Evolutionary conservation across 2,329 filamentous ascomycete genomes (phyloP).

Genomic region (Talaromyces sp.): DNA sequence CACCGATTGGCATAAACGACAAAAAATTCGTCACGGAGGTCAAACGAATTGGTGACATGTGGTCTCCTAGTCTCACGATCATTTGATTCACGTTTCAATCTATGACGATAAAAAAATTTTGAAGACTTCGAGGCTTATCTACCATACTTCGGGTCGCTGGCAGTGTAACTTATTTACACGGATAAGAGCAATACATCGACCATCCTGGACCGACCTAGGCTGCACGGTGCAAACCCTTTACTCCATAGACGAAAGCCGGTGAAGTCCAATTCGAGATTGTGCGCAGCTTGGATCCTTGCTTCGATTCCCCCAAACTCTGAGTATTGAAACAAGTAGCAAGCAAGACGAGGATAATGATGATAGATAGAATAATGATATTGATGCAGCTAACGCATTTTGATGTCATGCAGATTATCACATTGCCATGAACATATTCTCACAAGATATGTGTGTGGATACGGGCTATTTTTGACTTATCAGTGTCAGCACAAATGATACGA

Average conservation of each 20-base stretch:
- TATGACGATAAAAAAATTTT: background rate
- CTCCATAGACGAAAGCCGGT: background rate
- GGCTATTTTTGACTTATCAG: background rate
- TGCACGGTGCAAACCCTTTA: background rate
- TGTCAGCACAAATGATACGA: background rate
- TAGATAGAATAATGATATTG: background rate
- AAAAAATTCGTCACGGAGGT: conserved; percentile 77
- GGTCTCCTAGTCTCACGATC: conserved; percentile 69
- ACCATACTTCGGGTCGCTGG: background rate
- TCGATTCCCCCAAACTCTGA: background rate
- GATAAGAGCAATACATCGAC: background rate
- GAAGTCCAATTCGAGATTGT: background rate
- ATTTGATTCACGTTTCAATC: conserved; percentile 41
- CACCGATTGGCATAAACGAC: conserved; percentile 70
- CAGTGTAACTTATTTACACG: no score
- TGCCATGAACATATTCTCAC: background rate
- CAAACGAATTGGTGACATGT: conserved; percentile 76
- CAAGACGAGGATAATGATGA: background rate
- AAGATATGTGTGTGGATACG: background rate
- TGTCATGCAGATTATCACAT: background rate
- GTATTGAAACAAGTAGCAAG: background rate
- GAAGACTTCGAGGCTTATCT: background rate
- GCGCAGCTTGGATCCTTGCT: background rate
- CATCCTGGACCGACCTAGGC: background rate
- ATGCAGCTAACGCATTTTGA: background rate